Percentiles rank a stretch among this genome's conserved stretches.
These are phyloP conservation scores for Brassica rapa DNA, from an alignment of 345 rosid genomes.

Conservation along the genomic window DNA sequence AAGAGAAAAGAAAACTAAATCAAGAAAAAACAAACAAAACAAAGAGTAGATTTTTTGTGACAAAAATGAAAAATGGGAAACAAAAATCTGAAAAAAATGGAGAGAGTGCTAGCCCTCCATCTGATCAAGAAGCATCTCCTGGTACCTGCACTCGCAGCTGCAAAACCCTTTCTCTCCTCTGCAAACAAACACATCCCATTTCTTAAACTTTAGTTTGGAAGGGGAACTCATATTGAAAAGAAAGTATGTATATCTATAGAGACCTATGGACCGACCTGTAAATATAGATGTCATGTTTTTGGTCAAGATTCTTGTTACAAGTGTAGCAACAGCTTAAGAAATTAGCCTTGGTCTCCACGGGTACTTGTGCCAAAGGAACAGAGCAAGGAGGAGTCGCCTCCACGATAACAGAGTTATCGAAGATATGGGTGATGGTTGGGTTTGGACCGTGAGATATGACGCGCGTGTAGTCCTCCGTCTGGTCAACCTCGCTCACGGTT, in stretches of 20 bases:
- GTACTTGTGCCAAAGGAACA: not conserved
- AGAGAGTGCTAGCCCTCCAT: conserved; percentile 31
- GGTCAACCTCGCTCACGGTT: conserved; percentile 63
- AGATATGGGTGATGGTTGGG: conserved; percentile 78
- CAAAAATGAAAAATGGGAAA: conserved; percentile 1
- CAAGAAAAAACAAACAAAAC: not conserved
- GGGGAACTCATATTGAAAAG: not conserved
- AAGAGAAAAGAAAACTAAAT: no score
- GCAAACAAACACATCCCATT: conserved; percentile 24
- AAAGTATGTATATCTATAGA: not conserved
- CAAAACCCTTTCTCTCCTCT: conserved; percentile 93
- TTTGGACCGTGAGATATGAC: conserved; percentile 74
- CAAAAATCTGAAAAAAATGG: not conserved
- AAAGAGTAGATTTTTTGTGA: not conserved
- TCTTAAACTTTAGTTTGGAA: not conserved
- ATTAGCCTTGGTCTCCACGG: not conserved
- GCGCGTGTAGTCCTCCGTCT: conserved; percentile 82
- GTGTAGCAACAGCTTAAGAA: conserved; percentile 44
- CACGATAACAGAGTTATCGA: conserved; percentile 65
- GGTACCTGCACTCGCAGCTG: conserved; percentile 71
- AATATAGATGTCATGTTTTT: conserved; percentile 50
- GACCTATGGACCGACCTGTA: conserved; percentile 58
- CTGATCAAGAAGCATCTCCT: conserved; percentile 69
- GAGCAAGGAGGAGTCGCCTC: conserved; percentile 18
- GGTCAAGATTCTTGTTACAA: conserved; percentile 76